phyloP scores from a whole-genome alignment of 805 yeast genomes.

The Nakazawaea laoshanensis region DNA sequence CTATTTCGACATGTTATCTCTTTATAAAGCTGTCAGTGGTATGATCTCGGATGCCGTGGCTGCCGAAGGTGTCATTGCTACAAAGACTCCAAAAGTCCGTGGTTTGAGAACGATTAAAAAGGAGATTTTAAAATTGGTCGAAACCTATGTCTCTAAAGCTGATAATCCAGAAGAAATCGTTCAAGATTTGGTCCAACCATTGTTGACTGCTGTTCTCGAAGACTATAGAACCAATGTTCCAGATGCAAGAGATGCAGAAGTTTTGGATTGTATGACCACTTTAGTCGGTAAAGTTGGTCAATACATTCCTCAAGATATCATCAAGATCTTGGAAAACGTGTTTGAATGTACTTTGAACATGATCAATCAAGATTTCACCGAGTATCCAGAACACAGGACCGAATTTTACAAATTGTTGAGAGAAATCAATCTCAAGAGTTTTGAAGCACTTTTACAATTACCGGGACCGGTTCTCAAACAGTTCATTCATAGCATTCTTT shows the following conservation, averaged over 20 bases:
- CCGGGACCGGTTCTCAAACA: conserved; percentile 90
- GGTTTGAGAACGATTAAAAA: conserved; percentile 94
- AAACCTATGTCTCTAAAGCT: conserved; percentile 81
- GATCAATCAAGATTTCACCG: conserved; percentile 93
- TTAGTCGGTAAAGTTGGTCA: conserved; percentile 83
- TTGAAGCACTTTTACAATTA: conserved; percentile 76
- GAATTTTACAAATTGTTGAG: conserved; percentile 88
- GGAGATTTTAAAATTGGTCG: conserved; percentile 83
- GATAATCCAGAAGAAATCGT: conserved; percentile 81
- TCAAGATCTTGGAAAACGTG: conserved; percentile 78
- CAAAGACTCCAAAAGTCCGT: conserved; percentile 91
- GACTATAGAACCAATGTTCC: conserved; percentile 88
- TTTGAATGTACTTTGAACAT: conserved; percentile 91
- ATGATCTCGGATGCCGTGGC: conserved; percentile 80
- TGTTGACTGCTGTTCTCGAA: conserved; percentile 76
- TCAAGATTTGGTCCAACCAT: conserved; percentile 70
- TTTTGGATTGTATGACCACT: conserved; percentile 87
- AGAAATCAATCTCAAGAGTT: conserved; percentile 78
- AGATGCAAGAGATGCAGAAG: conserved; percentile 97
- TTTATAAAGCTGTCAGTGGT: conserved; percentile 81
- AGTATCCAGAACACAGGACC: conserved; percentile 96
- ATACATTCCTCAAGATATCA: conserved; percentile 83
- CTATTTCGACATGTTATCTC: conserved; percentile 81
- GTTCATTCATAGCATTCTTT: conserved; percentile 85
- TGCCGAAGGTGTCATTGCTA: conserved; percentile 76